These are phyloP conservation scores for thale cress (Arabidopsis thaliana) DNA, from an alignment of 345 rosid genomes.

Conservation along the genomic window DNA sequence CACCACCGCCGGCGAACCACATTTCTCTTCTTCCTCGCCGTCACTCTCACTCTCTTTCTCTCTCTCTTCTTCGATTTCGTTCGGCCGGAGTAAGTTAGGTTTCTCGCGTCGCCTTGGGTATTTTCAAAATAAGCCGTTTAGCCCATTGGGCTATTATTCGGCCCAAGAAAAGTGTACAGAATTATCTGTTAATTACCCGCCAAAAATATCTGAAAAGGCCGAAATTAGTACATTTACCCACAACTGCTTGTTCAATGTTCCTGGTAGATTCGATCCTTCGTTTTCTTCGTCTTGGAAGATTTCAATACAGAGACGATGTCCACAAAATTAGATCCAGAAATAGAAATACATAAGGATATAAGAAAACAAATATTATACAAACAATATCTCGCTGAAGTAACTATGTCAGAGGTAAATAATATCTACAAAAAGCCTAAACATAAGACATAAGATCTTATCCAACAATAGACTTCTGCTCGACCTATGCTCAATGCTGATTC, in stretches of 20 bases:
- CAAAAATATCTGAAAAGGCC: background rate
- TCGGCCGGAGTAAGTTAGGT: slow-evolving; percentile 33
- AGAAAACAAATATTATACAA: slow-evolving; percentile 6
- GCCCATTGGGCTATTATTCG: background rate
- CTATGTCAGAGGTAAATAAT: background rate
- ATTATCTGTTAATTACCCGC: background rate
- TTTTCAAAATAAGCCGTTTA: background rate
- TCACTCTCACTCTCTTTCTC: slow-evolving; percentile 1
- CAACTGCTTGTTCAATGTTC: slow-evolving; percentile 4
- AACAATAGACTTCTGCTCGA: slow-evolving; percentile 10
- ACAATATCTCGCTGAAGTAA: background rate
- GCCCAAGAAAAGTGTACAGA: background rate
- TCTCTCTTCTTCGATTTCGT: slow-evolving; percentile 4
- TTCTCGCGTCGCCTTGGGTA: slow-evolving; percentile 21
- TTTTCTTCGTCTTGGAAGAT: background rate
- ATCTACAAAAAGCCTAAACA: background rate
- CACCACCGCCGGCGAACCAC: slow-evolving; percentile 50
- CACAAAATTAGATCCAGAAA: too few relatives aligned
- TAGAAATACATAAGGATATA: too few relatives aligned
- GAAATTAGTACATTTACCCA: background rate
- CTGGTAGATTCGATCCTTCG: background rate
- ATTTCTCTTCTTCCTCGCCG: slow-evolving; percentile 39
- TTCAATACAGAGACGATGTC: too few relatives aligned
- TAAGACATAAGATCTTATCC: background rate
- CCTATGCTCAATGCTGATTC: slow-evolving; percentile 27